Evolutionary conservation across 2,329 filamentous ascomycete genomes (phyloP), one percentile per base, ranked within the genome.

Genomic region (Phialocephala subalpina): DNA sequence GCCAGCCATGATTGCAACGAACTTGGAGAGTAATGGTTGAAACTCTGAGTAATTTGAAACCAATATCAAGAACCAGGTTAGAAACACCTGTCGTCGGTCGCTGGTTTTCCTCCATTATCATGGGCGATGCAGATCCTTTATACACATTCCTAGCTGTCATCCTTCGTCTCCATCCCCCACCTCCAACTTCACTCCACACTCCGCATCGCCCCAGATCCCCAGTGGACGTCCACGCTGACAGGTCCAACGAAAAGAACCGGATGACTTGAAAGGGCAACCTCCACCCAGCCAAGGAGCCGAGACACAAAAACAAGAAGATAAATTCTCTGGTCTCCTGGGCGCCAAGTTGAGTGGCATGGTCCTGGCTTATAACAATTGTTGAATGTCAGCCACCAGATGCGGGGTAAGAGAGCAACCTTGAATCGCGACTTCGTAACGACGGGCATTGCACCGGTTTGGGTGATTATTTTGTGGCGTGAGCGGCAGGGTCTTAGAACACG

Each of bases 1-100:
- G 67, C 82, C 82, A 60, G 82, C 82, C 82, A 85, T 85, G 61
- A 2, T 64, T 22, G 45, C 62, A 22, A 36, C 20, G 11, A 11
- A 22, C 9, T 20, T 20, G 40, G 18, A 14, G 11, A 16, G 5
- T 12, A 45, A 14, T 12, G 40, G 33, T 40, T 57, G 47, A 56
- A n/a, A 29, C 25, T 9, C 20, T 2, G 47, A 20, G 52, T 38
- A 33, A 36, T 3, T 47, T 35, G 57, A 9, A 36, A 60, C n/a
- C n/a, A n/a, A n/a, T n/a, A n/a, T n/a, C n/a, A n/a, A n/a, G n/a
- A n/a, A n/a, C n/a, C n/a, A n/a, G 52, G 59, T 12, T 53, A n/a
- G n/a, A 56, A 25, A 14, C 35, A 8, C 8, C 14, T 18, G n/a
- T 18, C 5, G 8, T 12, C 29, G 22, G n/a, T 18, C n/a, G n/a